A percentile compares a stretch with the other conserved stretches of the same genome.
phyloP scores from a whole-genome alignment of 2,329 filamentous ascomycete genomes.

The Exophiala spinifera region DNA sequence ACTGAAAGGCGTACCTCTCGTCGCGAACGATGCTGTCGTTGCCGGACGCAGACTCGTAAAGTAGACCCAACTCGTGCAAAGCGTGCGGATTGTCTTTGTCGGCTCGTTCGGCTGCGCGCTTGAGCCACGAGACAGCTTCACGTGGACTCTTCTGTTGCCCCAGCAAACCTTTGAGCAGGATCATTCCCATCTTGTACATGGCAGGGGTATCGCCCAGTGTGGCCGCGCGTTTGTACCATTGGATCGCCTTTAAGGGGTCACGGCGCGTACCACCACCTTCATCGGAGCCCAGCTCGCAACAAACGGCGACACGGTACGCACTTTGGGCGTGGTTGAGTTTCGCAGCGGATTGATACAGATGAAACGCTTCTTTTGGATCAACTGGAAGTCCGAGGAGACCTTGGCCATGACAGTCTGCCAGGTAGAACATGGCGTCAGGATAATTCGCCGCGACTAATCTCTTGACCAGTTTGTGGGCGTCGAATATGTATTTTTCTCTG shows the following conservation, averaged over 20 bases:
- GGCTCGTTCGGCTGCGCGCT: constrained; percentile 83
- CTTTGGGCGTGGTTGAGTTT: constrained; percentile 82
- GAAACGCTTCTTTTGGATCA: constrained; percentile 90
- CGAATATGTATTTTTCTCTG: constrained; percentile 77
- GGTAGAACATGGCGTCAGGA: constrained; percentile 84
- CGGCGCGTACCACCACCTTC: constrained; percentile 89
- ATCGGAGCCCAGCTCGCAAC: constrained; percentile 92
- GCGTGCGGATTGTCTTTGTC: constrained; percentile 91
- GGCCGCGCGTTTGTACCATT: constrained; percentile 96
- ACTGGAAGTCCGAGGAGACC: constrained; percentile 74
- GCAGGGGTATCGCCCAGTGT: constrained; percentile 85
- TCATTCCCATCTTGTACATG: constrained; percentile 99
- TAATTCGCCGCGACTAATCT: constrained; percentile 74
- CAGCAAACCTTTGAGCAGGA: constrained; percentile 87
- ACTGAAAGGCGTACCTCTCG: constrained; percentile 71
- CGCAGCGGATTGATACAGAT: constrained; percentile 87
- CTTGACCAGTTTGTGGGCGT: constrained; percentile 88
- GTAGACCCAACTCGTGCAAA: constrained; percentile 74
- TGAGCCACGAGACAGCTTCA: constrained; percentile 88
- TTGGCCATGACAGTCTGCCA: constrained; percentile 84
- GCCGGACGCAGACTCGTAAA: constrained; percentile 55
- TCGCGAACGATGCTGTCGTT: constrained; percentile 77
- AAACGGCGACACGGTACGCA: constrained; percentile 92
- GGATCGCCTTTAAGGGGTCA: constrained; percentile 89
- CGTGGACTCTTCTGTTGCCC: constrained; percentile 77